These are phyloP conservation scores for Fusarium mexicanum DNA, from an alignment of 2,329 filamentous ascomycete species.

Conservation along the genomic window DNA sequence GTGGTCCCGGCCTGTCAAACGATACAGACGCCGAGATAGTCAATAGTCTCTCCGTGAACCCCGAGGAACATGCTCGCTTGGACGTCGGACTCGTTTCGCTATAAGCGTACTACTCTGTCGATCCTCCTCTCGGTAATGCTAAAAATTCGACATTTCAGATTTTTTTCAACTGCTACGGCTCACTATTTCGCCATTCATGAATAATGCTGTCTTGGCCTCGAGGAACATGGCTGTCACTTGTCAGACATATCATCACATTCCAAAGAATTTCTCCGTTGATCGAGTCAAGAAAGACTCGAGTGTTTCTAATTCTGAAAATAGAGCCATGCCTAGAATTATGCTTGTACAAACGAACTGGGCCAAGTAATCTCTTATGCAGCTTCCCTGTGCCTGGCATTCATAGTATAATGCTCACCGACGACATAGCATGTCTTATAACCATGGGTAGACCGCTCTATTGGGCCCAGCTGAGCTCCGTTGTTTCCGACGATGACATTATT, in stretches of 20 bases:
- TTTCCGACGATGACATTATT: constrained; percentile 13
- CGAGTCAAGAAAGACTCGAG: neutral
- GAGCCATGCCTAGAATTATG: neutral
- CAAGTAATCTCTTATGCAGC: constrained; percentile 7
- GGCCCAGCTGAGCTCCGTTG: constrained; percentile 6
- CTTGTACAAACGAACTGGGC: constrained; percentile 4
- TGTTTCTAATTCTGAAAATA: constrained; percentile 10
- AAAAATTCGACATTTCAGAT: constrained; percentile 13
- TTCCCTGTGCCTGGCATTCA: constrained; percentile 10
- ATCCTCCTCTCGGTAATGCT: constrained; percentile 36
- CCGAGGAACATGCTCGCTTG: constrained; percentile 3
- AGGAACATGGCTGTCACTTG: neutral
- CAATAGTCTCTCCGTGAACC: constrained; percentile 5
- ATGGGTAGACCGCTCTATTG: constrained; percentile 13
- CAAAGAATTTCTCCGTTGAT: neutral
- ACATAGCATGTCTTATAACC: neutral
- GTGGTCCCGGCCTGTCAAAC: constrained; percentile 27
- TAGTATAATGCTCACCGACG: constrained; percentile 10
- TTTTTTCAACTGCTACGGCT: neutral
- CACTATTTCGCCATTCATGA: neutral
- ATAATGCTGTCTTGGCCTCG: constrained; percentile 15
- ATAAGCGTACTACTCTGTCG: constrained; percentile 20
- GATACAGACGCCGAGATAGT: constrained; percentile 10
- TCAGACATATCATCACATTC: constrained; percentile 4
- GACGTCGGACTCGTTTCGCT: constrained; percentile 17